Base-by-base conservation (phyloP, 2,329 filamentous ascomycete genomes). In the Raffaelea albimanens region DNA sequence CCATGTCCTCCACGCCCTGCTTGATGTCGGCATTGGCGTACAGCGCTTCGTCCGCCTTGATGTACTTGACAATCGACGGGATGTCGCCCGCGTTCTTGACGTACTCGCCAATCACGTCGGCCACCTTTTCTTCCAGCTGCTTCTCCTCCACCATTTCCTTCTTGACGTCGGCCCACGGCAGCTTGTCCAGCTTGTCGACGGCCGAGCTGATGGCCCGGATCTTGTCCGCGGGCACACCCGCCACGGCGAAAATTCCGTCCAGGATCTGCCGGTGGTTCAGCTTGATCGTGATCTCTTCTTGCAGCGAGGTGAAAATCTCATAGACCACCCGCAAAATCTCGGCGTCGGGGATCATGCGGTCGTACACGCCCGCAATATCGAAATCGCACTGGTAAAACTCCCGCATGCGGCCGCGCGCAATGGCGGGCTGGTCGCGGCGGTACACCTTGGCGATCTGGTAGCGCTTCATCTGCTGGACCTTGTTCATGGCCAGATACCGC, bases 381-480 rank as follows among this genome's bases (percentile, higher is more conserved):
- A 95, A 93, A 68, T 96, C 90, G 69, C 90, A 95, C 67, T 95
- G 90, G 69, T 94, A 95, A 67, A 95, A 95, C 67, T 96, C 90
- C 59, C 90, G 79, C 84, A 95, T 93, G 45, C 90, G 80, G 44
- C 90, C 90, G 64, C 94, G 93, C 53, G 83, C 87, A 70, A 95
- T 88, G 53, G 87, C 85, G 31, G 52, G 52, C 40, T 52, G 50
- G 38, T 52, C 52, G n/a, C 52, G 45, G 31, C 52, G 75, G 67
- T 88, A 89, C 45, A 95, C 90, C 69, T 95, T 95, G 56, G 87
- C 88, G 56, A 96, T 90, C 69, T 95, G 88, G 66, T 94, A 96
- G 59, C 90, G 79, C 72, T 95, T 95, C 69, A 95, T 90, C 64
- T 75, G 83, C 63, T 85, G 80, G 48, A 93, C 74, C 52, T 82